Base-by-base conservation (phyloP, 2,329 filamentous ascomycete genomes). In the Sporothrix brunneoviolacea region DNA sequence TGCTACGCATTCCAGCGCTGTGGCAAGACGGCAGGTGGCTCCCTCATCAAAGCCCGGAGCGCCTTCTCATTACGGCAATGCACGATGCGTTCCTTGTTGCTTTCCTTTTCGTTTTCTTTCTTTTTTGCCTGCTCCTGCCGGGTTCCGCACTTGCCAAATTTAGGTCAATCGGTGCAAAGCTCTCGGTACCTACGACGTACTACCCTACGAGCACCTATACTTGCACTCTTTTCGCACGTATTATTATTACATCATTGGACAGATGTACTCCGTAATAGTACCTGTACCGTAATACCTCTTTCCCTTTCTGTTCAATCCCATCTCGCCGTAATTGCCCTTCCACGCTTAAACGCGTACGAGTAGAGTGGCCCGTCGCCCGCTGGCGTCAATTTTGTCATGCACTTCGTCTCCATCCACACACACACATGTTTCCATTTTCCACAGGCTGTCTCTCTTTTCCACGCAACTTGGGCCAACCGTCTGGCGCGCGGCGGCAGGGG, bases 1-100 rank as follows among this genome's bases (percentile, higher is more conserved):
- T n/a, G n/a, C n/a, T 32, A 42, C 32, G 41, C 48, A 50, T 50
- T 50, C 48, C 48, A 39, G 33, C 9, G 24, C 32, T 39, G 48
- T 50, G 48, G 33, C 48, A 33, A 41, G 42, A 39, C 39, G 32
- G 21, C 22, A 19, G 15, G 43, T 45, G 32, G 43, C 43, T 36
- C 43, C 43, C 35, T 30, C 42, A 35, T 27, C 43, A 22, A 4
- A 46, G 8, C 19, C 42, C 30, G 24, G 30, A 35, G 19, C 30
- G 30, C 42, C 42, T 36, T 44, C 42, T 46, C 43, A 37, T 30
- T 44, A 44, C 28, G 16, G 41, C 30, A 33, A 44, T 44, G 41
- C 41, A 21, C 16, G 19, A 21, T 35, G 12, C 41, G 18, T 44
- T 44, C 27, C 30, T 36, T 37, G 18, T n/a, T n/a, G 22, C 16